These are phyloP conservation scores for Penicillium sp. DNA, from an alignment of 2,329 filamentous ascomycete species.

Conservation along the genomic window DNA sequence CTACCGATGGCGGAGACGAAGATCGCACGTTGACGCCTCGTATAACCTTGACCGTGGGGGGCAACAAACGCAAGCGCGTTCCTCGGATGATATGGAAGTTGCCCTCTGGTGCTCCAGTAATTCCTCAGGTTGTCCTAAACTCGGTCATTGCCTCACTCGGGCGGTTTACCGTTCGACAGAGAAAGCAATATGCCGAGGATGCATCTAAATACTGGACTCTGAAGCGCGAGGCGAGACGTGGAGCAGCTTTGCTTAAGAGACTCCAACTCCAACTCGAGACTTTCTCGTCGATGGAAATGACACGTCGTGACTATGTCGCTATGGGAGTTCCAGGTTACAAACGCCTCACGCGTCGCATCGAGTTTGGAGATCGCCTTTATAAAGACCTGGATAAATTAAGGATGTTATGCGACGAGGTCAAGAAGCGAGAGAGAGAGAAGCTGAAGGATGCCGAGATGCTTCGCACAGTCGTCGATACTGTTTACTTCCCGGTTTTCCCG, in stretches of 20 bases:
- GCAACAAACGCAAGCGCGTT: constrained; percentile 61
- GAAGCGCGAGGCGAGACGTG: constrained; percentile 88
- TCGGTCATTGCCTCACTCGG: constrained; percentile 80
- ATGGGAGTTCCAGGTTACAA: constrained; percentile 85
- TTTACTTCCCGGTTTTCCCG: constrained; percentile 86
- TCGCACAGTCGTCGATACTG: constrained; percentile 76
- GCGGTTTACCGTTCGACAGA: constrained; percentile 79
- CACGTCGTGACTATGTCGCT: constrained; percentile 88
- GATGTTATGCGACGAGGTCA: constrained; percentile 68
- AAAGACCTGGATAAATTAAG: constrained; percentile 75
- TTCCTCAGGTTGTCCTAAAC: constrained; percentile 84
- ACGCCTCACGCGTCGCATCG: constrained; percentile 76
- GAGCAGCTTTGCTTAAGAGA: constrained; percentile 87
- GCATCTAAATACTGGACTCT: constrained; percentile 97
- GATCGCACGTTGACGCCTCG: constrained; percentile 47
- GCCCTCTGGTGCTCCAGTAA: constrained; percentile 90
- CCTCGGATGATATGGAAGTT: constrained; percentile 82
- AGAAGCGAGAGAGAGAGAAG: constrained; percentile 75
- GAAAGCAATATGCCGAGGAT: constrained; percentile 90
- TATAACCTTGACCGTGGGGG: constrained; percentile 54
- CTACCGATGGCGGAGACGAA: constrained; percentile 46
- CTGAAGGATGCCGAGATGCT: constrained; percentile 75
- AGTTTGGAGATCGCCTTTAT: constrained; percentile 71
- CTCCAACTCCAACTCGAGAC: constrained; percentile 93
- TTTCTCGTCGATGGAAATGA: constrained; percentile 97